Base-by-base conservation (phyloP, 1,284 basidiomycete species). In the Ceratobasidium sp. region DNA sequence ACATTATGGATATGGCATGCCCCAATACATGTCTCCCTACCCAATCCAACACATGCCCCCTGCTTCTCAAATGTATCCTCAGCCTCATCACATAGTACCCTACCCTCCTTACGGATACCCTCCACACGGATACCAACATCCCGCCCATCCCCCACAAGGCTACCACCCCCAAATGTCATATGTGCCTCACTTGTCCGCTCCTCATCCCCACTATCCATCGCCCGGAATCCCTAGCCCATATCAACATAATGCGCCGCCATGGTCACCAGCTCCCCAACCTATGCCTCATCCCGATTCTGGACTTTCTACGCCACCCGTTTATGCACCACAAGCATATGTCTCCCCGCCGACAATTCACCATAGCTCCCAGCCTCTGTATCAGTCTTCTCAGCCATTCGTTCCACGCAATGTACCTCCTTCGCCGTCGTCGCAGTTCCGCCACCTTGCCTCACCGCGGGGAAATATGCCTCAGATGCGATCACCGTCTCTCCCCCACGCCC, bases 251-350 rank as follows among this genome's bases (percentile, higher is more conserved):
- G 30, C 32, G 35, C 50, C 64, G 32, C 50, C 64, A 55, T 67
- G 64, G 64, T 55, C 64, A 13, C 38, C 64, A 7, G 38, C 43
- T 14, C 38, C 63, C 30, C 49, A 46, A 13, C n/a, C 16, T 26
- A 67, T 67, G 64, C 64, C 64, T 26, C 50, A 49, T 26, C 16
- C 49, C 18, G 64, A 67, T 38, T 50, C 49, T 14, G 64, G 64
- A 9, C 54, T 67, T 32, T 67, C 64, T 55, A 67, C 64, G 64
- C 64, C 64, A 54, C 64, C 64, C 3, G 50, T 67, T 30, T 67
- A 67, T 67, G 49, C 64, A 38, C 38, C 64, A 3, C 63, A 47
- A 28, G 50, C 64, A 41, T 67, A 67, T 32, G 35, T 38, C 18
- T 43, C 61, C 13, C 61, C 61, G 21, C 50, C 64, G 9, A 21